phyloP scores from a whole-genome alignment of 139 green algal species.

The Chlamydomonas sphaeroides region DNA sequence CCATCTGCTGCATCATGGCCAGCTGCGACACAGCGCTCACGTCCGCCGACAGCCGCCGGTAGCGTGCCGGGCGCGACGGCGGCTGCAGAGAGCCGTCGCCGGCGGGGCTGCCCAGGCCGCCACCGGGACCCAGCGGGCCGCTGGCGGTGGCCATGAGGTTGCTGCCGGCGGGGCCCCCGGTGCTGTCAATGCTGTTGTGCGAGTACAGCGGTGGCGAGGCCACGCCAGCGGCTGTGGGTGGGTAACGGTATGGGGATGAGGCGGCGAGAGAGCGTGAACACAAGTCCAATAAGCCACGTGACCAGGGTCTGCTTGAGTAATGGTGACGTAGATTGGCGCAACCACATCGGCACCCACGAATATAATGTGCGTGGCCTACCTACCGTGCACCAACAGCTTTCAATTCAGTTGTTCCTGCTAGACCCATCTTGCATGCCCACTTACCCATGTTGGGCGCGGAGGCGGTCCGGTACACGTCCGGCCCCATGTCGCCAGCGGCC shows the following conservation, averaged over 20 bases:
- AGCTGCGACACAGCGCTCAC: constrained; percentile 4
- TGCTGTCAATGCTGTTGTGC: constrained; percentile 34
- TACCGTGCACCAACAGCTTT: too few relatives aligned
- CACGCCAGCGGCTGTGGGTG: too few relatives aligned
- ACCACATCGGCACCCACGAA: too few relatives aligned
- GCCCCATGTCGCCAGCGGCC: neutral
- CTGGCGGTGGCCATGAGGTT: neutral
- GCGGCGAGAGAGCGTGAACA: too few relatives aligned
- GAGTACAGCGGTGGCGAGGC: constrained; percentile 12
- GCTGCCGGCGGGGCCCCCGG: neutral
- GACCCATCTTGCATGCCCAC: too few relatives aligned
- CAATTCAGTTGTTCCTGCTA: too few relatives aligned
- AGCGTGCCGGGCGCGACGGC: neutral
- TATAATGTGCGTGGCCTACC: too few relatives aligned
- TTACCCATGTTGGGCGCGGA: constrained; percentile 33
- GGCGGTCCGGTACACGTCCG: constrained; percentile 22
- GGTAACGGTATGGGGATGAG: too few relatives aligned
- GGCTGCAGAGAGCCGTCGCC: constrained; percentile 8
- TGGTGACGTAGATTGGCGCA: too few relatives aligned
- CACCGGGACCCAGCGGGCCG: neutral
- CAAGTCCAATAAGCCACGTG: too few relatives aligned
- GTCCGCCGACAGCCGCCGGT: constrained; percentile 31
- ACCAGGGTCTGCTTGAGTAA: too few relatives aligned
- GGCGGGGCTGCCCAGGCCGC: too few relatives aligned
- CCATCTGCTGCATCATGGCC: constrained; percentile 24